Evolutionary conservation across 179 eudicot genomes (phyloP).

Genomic region (Silene coronaria): DNA sequence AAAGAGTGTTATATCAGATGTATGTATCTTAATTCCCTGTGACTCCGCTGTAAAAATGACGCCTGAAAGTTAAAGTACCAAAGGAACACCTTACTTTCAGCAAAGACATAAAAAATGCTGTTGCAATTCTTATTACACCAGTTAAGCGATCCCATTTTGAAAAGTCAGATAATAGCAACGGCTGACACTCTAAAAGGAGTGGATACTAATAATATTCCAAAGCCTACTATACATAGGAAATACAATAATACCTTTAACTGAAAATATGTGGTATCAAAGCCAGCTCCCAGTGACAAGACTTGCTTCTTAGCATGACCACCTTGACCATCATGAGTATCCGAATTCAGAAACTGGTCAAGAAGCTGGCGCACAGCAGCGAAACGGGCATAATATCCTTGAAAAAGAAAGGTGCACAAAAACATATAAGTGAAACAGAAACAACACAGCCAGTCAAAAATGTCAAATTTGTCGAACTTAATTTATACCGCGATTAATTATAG

Average conservation of each 20-base stretch:
- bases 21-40: no score
- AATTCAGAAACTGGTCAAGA: constrained; percentile 70
- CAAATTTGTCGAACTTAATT: constrained; percentile 7
- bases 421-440: background rate
- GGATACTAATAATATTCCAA: background rate
- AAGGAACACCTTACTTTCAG: no score
- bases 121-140: no score
- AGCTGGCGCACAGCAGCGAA: constrained; percentile 85
- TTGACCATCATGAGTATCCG: constrained; percentile 34
- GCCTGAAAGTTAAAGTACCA: no score
- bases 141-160: no score
- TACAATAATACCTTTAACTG: constrained; percentile 65
- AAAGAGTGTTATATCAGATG: no score
- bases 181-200: no score
- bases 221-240: constrained; percentile 1
- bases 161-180: no score
- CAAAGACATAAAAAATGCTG: no score
- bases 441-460: background rate
- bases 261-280: constrained; percentile 97
- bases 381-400: constrained; percentile 57
- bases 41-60: no score
- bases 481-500: constrained; percentile 91
- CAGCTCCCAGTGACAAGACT: constrained; percentile 90
- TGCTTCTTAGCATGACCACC: constrained; percentile 57
- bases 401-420: background rate